phyloP scores from a whole-genome alignment of 2,329 filamentous ascomycete species.

The Epichloe aotearoae region DNA sequence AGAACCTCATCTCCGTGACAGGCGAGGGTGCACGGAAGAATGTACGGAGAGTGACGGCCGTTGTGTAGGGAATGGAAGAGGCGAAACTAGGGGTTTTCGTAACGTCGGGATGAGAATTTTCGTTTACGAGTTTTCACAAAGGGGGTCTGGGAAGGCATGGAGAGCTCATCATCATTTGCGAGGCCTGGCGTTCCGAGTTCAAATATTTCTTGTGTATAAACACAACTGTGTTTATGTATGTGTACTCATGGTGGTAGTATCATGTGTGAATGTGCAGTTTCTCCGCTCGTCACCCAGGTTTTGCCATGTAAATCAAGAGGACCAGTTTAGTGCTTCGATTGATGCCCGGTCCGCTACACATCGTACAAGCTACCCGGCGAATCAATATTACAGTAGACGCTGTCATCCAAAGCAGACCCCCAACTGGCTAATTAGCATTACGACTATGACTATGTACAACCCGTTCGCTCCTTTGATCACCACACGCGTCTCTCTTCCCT shows the following conservation, averaged over 20 bases:
- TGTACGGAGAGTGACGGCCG: slow-evolving; percentile 59
- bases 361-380: background rate
- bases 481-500: slow-evolving; percentile 47
- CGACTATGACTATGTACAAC: no score
- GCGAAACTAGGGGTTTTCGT: no score
- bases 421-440: no score
- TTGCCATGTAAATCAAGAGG: no score
- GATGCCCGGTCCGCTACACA: background rate
- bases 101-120: background rate
- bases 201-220: background rate
- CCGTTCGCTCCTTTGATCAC: slow-evolving; percentile 20
- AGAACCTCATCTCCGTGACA: slow-evolving; percentile 65
- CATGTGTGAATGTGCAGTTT: no score
- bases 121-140: background rate
- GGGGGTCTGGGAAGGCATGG: background rate
- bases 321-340: no score
- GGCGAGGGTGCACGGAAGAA: slow-evolving; percentile 77
- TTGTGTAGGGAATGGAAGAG: slow-evolving; percentile 16
- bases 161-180: background rate
- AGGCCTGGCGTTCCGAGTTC: background rate
- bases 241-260: no score
- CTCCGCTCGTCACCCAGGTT: no score
- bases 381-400: background rate
- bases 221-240: no score
- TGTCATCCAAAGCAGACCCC: no score